phyloP scores from a whole-genome alignment of 306 rosid species.

The Gleditsia sinensis region DNA sequence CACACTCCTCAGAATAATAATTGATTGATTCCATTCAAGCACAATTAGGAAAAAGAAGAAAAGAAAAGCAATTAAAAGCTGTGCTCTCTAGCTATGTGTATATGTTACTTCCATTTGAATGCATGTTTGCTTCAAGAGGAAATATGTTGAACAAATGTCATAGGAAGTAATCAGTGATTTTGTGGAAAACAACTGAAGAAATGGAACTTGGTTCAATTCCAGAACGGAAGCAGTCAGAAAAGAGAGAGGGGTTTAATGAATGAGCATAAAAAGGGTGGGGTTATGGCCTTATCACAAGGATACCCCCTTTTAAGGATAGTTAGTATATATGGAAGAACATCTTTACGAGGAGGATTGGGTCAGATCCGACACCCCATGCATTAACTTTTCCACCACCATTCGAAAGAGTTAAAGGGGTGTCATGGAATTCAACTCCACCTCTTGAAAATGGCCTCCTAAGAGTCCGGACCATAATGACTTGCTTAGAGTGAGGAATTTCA shows the following conservation, averaged over 20 bases:
- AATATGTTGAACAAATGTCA: not conserved
- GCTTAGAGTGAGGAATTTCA: constrained; percentile 53
- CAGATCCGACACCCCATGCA: constrained; percentile 59
- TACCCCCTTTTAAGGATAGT: constrained; percentile 36
- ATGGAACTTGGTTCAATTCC: constrained; percentile 34
- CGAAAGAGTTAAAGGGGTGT: constrained; percentile 43
- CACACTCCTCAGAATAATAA: constrained; percentile 30
- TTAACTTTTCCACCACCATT: constrained; percentile 45
- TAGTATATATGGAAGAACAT: constrained; percentile 43
- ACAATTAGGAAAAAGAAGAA: constrained; percentile 22
- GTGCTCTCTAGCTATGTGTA: not conserved
- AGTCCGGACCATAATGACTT: constrained; percentile 53
- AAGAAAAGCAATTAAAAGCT: constrained; percentile 14
- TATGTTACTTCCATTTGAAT: constrained; percentile 22
- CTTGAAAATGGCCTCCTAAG: constrained; percentile 50
- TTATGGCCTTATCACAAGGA: constrained; percentile 23
- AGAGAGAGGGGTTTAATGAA: constrained; percentile 22
- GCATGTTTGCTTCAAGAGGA: constrained; percentile 9
- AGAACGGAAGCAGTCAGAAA: constrained; percentile 18
- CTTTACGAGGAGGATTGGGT: constrained; percentile 58
- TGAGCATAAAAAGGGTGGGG: constrained; percentile 34
- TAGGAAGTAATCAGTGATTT: constrained; percentile 2
- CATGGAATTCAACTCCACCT: constrained; percentile 56
- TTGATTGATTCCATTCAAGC: constrained; percentile 35
- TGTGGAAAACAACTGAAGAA: constrained; percentile 11